Conservation (phyloP, 202 grass and related monocot species). For the Eragrostis tef region DNA sequence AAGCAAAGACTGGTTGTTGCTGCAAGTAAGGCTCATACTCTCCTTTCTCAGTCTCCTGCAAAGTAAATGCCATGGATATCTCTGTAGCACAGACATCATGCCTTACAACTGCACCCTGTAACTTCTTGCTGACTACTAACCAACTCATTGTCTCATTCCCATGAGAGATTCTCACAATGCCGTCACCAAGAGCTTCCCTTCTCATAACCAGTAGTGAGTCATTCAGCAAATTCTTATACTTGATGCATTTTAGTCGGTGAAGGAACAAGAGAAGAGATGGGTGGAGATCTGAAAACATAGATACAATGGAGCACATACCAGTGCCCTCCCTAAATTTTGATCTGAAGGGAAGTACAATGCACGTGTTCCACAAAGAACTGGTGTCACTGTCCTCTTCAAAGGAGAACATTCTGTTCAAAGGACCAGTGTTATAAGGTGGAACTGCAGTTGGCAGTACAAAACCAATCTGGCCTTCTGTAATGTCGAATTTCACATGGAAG, state of each 20-base stretch:
- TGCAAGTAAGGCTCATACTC: constrained; percentile 70
- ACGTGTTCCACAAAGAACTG: constrained; percentile 69
- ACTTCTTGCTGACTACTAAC: constrained; percentile 75
- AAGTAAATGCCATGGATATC: constrained; percentile 86
- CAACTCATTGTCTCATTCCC: constrained; percentile 80
- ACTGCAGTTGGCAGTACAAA: constrained; percentile 89
- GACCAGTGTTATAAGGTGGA: constrained; percentile 57
- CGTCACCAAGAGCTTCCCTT: constrained; percentile 71
- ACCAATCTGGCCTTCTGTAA: constrained; percentile 84
- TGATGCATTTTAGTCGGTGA: constrained; percentile 79
- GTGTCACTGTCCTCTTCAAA: constrained; percentile 46
- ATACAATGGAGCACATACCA: constrained; percentile 64
- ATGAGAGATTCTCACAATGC: constrained; percentile 87
- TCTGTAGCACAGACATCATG: constrained; percentile 79
- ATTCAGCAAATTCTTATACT: constrained; percentile 74
- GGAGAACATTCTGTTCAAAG: constrained; percentile 61
- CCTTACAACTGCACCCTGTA: constrained; percentile 60
- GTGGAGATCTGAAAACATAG: constrained; percentile 95
- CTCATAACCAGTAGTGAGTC: constrained; percentile 66
- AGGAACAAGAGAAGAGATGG: constrained; percentile 91
- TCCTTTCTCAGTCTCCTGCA: constrained; percentile 65
- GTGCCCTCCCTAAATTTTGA: constrained; percentile 61
- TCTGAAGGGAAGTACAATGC: constrained; percentile 83
- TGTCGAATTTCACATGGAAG: constrained; percentile 96
- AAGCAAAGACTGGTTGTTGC: constrained; percentile 95